These are phyloP conservation scores for Scleromitrula shiraiana DNA, from an alignment of 2,329 filamentous ascomycete species.

Conservation along the genomic window DNA sequence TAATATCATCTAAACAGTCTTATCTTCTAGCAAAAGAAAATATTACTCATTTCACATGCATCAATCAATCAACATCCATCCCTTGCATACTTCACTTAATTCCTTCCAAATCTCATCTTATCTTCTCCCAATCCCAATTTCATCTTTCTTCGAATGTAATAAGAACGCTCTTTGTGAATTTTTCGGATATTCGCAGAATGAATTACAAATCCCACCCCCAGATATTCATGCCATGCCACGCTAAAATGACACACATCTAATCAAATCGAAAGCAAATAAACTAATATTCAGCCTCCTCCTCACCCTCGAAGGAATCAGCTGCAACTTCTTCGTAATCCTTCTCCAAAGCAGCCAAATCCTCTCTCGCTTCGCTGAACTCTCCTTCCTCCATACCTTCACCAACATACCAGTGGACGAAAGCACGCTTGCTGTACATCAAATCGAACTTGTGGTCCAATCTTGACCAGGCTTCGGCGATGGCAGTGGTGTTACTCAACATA, in stretches of 20 bases:
- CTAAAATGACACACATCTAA: conserved; percentile 6
- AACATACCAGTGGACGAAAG: conserved; percentile 66
- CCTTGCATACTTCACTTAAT: too few species aligned
- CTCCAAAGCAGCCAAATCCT: conserved; percentile 57
- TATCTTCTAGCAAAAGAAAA: conserved; percentile 5
- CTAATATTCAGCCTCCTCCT: conserved; percentile 36
- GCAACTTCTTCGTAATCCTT: conserved; percentile 60
- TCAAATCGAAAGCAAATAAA: conserved; percentile 1
- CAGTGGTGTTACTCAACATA: conserved; percentile 61
- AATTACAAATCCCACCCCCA: conserved; percentile 6
- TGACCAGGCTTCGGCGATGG: conserved; percentile 58
- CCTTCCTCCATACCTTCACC: conserved; percentile 65
- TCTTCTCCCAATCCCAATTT: not conserved
- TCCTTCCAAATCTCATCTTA: conserved; percentile 2
- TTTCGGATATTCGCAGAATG: conserved; percentile 11
- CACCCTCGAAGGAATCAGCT: conserved; percentile 43
- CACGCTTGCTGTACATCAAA: conserved; percentile 62
- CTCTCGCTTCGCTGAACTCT: conserved; percentile 58
- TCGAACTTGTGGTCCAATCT: conserved; percentile 61
- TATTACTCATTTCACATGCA: too few species aligned
- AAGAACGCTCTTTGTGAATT: conserved; percentile 9
- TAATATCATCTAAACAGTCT: too few species aligned
- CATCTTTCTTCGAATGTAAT: too few species aligned
- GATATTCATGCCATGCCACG: too few species aligned
- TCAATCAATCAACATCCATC: too few species aligned